phyloP scores from a whole-genome alignment of 2,329 filamentous ascomycete genomes.

The Trichophyton rubrum region DNA sequence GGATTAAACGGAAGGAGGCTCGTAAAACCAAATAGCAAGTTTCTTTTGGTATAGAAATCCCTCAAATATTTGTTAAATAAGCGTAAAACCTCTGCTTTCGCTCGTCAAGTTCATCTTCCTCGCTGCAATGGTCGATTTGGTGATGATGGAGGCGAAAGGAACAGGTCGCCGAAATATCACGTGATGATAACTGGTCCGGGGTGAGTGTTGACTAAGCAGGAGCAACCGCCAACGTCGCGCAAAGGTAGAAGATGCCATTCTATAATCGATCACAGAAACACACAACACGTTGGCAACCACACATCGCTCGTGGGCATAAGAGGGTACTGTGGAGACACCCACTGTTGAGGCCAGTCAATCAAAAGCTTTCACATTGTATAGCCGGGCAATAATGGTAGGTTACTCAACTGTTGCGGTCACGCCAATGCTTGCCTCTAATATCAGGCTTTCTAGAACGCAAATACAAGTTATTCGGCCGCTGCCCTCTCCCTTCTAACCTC shows the following conservation, averaged over 20 bases:
- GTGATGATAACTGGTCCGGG: background rate
- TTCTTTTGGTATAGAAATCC: background rate
- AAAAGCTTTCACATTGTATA: background rate
- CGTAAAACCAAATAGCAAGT: background rate
- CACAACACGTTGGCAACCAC: too few species aligned
- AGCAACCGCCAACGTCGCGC: background rate
- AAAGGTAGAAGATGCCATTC: too few species aligned
- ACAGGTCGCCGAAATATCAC: background rate
- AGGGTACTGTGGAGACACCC: too few species aligned
- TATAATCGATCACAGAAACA: too few species aligned
- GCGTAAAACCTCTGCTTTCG: background rate
- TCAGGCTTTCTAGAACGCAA: constrained; percentile 4
- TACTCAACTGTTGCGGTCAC: background rate
- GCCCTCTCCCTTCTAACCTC: constrained; percentile 72
- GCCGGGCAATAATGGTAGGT: background rate
- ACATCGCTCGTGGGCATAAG: too few species aligned
- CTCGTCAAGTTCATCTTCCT: background rate
- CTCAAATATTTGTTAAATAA: background rate
- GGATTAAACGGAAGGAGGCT: too few species aligned
- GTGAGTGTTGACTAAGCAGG: background rate
- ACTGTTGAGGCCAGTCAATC: too few species aligned
- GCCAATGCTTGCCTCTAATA: background rate
- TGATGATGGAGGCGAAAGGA: background rate
- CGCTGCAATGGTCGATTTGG: too few species aligned
- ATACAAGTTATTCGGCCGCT: constrained; percentile 51